Evolutionary conservation across 371 early-diverging fungal species (phyloP), one percentile per base, ranked within the genome.

Genomic region (Circinella minor): DNA sequence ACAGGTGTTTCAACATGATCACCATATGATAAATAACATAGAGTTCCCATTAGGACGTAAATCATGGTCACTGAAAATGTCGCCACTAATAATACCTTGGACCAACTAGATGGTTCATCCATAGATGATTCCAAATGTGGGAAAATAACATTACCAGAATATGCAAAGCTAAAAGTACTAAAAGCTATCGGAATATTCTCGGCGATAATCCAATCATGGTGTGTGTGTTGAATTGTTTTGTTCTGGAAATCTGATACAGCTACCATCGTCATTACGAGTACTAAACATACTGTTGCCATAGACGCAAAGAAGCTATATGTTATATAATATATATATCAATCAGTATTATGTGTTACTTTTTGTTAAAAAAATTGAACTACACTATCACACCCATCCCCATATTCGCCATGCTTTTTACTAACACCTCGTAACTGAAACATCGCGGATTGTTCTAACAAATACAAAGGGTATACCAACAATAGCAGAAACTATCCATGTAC

Each of bases 21-120:
- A 36, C 95, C 96, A 80, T 92, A 96, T n/a, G 91, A 90, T 17
- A 87, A 81, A 67, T 96, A 96, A 17, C 93, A 92, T 6, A 90
- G 78, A 36, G 79, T 78, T 13, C 91, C 92, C 66, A 93, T 91
- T 36, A 90, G 62, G 48, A 92, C 60, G 75, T 95, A 96, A 76
- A 96, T 87, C 49, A 85, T 68, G 4, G 91, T 87, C 54, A 93
- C 89, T 36, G 90, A 84, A 48, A 84, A 70, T 55, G 88, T 90
- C 8, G 94, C 91, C 14, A 85, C 81, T 7, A 88, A 69, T 18
- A 94, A 73, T 10, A 94, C 90, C 70, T 83, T 86, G 69, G 89
- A 79, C 89, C 94, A 95, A 55, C 84, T 71, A 61, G 81, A 71
- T 59, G 93, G 94, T 49, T 87, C 73, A 65, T 80, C 78, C 93